These are phyloP conservation scores for Beauveria bassiana DNA, from an alignment of 2,329 filamentous ascomycete species.

Conservation along the genomic window DNA sequence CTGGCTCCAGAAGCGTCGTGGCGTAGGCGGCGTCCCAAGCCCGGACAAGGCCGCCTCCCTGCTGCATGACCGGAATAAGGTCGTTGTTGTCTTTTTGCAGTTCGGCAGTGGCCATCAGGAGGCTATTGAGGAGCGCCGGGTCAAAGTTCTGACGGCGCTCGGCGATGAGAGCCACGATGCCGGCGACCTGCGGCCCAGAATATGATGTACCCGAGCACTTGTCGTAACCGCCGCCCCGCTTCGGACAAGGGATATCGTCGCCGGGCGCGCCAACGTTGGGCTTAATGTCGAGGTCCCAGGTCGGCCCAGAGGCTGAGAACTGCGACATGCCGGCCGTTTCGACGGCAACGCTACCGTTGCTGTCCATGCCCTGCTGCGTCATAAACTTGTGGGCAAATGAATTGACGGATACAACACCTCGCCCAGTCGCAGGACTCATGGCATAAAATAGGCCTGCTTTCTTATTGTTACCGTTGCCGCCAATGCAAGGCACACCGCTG, in stretches of 20 bases:
- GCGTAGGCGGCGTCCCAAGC: not conserved
- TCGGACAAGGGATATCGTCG: not conserved
- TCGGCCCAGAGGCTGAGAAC: not conserved
- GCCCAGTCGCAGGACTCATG: not conserved
- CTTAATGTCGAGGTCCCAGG: not conserved
- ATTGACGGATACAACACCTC: conserved; percentile 6
- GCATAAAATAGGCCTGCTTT: not conserved
- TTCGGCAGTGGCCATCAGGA: too few relatives aligned
- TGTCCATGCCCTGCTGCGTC: not conserved
- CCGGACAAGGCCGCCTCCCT: not conserved
- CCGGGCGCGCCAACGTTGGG: not conserved
- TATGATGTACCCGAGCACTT: not conserved
- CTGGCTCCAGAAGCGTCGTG: not conserved
- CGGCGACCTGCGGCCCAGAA: not conserved
- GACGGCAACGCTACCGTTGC: not conserved
- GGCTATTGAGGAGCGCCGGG: too few relatives aligned
- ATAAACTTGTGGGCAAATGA: not conserved
- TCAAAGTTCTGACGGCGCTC: too few relatives aligned
- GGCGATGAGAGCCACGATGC: not conserved
- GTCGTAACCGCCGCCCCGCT: not conserved
- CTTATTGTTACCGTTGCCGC: not conserved
- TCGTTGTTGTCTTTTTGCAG: too few relatives aligned
- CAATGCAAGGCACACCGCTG: conserved; percentile 3
- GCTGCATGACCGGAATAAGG: not conserved
- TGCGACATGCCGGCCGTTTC: not conserved